These are phyloP conservation scores for Colletotrichum tropicale DNA, from an alignment of 2,329 filamentous ascomycete genomes.

Conservation along the genomic window DNA sequence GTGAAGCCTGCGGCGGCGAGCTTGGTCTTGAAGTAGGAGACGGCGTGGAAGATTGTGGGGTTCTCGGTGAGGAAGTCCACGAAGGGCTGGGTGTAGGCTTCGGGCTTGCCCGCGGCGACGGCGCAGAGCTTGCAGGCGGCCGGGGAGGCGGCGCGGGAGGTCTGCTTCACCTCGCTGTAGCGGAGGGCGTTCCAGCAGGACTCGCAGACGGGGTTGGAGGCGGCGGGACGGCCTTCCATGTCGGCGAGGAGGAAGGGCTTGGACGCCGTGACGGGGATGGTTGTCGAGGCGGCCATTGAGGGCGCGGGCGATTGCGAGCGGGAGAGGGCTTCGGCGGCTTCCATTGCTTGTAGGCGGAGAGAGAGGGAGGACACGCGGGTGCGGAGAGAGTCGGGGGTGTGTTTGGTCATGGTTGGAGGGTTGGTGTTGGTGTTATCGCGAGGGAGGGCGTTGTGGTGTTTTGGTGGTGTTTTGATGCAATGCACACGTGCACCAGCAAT, in stretches of 20 bases:
- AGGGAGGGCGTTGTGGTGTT: background rate
- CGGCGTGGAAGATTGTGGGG: conserved; percentile 92
- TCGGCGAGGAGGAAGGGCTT: conserved; percentile 53
- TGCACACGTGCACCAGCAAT: background rate
- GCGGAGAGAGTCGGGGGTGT: conserved; percentile 48
- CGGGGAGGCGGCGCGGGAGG: conserved; percentile 16
- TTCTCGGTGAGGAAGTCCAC: conserved; percentile 87
- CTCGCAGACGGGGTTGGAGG: conserved; percentile 31
- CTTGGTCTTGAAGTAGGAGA: conserved; percentile 77
- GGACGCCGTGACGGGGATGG: conserved; percentile 13
- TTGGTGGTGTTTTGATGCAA: background rate
- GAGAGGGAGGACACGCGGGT: conserved; percentile 49
- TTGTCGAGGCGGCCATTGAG: conserved; percentile 28
- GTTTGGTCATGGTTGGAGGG: conserved; percentile 43
- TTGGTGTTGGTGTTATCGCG: background rate
- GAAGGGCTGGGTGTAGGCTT: conserved; percentile 82
- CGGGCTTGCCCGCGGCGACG: conserved; percentile 50
- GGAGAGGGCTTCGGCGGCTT: conserved; percentile 20
- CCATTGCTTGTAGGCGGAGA: conserved; percentile 43
- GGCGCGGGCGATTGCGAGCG: conserved; percentile 26
- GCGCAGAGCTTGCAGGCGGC: conserved; percentile 40
- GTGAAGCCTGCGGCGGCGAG: conserved; percentile 75
- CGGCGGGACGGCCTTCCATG: conserved; percentile 38
- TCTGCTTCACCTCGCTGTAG: conserved; percentile 16
- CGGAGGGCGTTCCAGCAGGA: conserved; percentile 21